Percentiles rank a stretch among this genome's conserved stretches.
phyloP scores from a whole-genome alignment of 371 early-diverging fungal genomes.

The Syncephalis plumigaleata region DNA sequence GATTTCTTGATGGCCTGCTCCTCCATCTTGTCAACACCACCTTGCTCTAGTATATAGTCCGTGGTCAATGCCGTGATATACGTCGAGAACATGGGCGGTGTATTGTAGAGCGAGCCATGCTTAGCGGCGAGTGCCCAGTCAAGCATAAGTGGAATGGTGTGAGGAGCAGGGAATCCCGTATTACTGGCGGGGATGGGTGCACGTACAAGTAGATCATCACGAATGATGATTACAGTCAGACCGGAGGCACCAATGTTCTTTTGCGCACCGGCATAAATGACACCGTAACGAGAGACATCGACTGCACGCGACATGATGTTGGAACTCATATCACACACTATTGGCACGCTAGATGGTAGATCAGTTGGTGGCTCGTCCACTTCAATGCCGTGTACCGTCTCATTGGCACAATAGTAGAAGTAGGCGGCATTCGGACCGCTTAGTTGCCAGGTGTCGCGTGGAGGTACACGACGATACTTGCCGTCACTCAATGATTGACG shows the following conservation, averaged over 20 bases:
- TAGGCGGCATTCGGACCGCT: conserved; percentile 56
- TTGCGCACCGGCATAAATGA: conserved; percentile 92
- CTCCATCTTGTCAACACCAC: conserved; percentile 59
- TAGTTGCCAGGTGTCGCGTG: conserved; percentile 41
- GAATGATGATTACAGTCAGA: conserved; percentile 77
- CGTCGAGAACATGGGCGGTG: conserved; percentile 91
- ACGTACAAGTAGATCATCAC: conserved; percentile 62
- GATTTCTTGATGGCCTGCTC: conserved; percentile 43
- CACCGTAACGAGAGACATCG: conserved; percentile 64
- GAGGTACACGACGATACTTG: conserved; percentile 31
- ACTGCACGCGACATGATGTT: conserved; percentile 77
- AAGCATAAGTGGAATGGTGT: conserved; percentile 58
- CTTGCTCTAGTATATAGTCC: conserved; percentile 51
- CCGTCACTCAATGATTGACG: conserved; percentile 25
- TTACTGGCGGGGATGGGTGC: background rate
- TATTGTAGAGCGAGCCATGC: conserved; percentile 84
- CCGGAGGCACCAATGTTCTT: conserved; percentile 96
- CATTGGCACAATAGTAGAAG: conserved; percentile 92
- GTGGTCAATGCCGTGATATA: conserved; percentile 79
- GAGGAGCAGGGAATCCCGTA: background rate
- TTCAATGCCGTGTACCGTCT: conserved; percentile 94
- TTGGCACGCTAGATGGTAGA: conserved; percentile 45
- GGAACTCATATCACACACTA: conserved; percentile 91
- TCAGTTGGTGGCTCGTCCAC: conserved; percentile 34
- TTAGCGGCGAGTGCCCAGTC: conserved; percentile 69